Percentiles rank a stretch among this genome's conserved stretches.
Evolutionary conservation across 2,329 filamentous ascomycete species (phyloP).

Genomic region (Fusarium globosum): DNA sequence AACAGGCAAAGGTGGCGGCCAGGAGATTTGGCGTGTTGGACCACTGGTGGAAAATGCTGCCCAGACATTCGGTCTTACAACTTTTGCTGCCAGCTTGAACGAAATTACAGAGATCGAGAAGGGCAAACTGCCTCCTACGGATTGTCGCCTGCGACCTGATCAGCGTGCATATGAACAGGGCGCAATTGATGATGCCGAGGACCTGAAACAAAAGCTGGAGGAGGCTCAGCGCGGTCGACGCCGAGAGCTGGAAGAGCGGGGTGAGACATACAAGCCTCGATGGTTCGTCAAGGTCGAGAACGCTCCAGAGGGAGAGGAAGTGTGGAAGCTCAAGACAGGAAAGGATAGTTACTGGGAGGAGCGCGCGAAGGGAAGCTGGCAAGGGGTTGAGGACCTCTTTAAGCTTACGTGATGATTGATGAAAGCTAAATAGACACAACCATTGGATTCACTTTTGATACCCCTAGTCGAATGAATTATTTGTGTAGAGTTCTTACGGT

Average conservation of each 20-base stretch:
- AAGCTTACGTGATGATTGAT: conserved; percentile 38
- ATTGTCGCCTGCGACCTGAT: conserved; percentile 86
- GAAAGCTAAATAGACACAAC: conserved; percentile 19
- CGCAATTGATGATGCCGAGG: conserved; percentile 84
- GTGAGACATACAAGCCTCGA: conserved; percentile 76
- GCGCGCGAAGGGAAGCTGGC: conserved; percentile 75
- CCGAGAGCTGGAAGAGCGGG: conserved; percentile 78
- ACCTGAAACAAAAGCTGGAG: conserved; percentile 83
- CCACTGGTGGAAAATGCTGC: conserved; percentile 80
- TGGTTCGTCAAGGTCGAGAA: conserved; percentile 86
- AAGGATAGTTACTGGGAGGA: conserved; percentile 96
- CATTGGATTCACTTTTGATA: conserved; percentile 26
- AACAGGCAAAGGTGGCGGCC: conserved; percentile 68
- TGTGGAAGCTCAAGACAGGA: conserved; percentile 81
- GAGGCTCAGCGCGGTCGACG: conserved; percentile 84
- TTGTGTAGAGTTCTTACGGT: not conserved
- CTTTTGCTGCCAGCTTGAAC: conserved; percentile 87
- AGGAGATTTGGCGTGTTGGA: conserved; percentile 83
- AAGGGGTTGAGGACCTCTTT: conserved; percentile 64
- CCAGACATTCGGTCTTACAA: conserved; percentile 87
- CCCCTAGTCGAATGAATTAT: conserved; percentile 10
- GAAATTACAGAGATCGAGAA: conserved; percentile 86
- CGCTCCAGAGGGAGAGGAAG: conserved; percentile 69
- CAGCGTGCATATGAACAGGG: conserved; percentile 87
- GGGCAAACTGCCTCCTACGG: conserved; percentile 80